These are phyloP conservation scores for Sphagnum magellanicum DNA, from an alignment of 228 moss, liverwort and hornwort genomes.

Conservation along the genomic window DNA sequence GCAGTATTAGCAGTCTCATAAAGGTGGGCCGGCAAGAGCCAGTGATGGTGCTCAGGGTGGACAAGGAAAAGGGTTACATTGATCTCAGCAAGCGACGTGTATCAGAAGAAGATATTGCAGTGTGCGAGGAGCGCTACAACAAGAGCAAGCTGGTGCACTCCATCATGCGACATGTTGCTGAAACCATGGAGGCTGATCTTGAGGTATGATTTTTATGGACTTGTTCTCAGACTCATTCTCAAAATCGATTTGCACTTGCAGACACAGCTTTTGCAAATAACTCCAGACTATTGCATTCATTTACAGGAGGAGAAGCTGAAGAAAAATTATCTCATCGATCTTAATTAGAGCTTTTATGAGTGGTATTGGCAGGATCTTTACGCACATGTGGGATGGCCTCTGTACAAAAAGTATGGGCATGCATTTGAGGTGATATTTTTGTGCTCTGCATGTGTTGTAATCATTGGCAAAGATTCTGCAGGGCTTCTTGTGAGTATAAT, in stretches of 20 bases:
- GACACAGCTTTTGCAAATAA: no score
- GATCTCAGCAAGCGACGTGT: slow-evolving; percentile 99
- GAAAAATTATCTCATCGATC: no score
- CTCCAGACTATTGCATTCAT: no score
- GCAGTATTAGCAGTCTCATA: slow-evolving; percentile 96
- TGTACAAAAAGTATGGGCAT: slow-evolving; percentile 85
- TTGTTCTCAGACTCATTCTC: no score
- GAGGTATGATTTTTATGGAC: slow-evolving; percentile 36
- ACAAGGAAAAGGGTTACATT: slow-evolving; percentile 95
- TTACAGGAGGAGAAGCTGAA: no score
- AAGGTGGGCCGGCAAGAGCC: slow-evolving; percentile 97
- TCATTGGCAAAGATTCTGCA: no score
- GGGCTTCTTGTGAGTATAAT: no score
- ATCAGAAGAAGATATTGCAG: slow-evolving; percentile 84
- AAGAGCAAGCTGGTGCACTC: slow-evolving; percentile 98
- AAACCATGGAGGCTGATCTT: slow-evolving; percentile 92
- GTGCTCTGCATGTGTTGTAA: background rate
- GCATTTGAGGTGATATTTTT: slow-evolving; percentile 68
- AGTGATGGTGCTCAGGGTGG: slow-evolving; percentile 94
- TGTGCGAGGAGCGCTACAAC: slow-evolving; percentile 85
- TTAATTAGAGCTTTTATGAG: no score
- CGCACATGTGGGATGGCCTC: slow-evolving; percentile 71
- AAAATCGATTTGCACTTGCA: no score
- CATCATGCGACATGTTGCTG: slow-evolving; percentile 95
- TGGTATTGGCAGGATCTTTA: slow-evolving; percentile 61